These are phyloP conservation scores for Tylopilus sp. DNA, from an alignment of 768 basidiomycete species.

Conservation along the genomic window DNA sequence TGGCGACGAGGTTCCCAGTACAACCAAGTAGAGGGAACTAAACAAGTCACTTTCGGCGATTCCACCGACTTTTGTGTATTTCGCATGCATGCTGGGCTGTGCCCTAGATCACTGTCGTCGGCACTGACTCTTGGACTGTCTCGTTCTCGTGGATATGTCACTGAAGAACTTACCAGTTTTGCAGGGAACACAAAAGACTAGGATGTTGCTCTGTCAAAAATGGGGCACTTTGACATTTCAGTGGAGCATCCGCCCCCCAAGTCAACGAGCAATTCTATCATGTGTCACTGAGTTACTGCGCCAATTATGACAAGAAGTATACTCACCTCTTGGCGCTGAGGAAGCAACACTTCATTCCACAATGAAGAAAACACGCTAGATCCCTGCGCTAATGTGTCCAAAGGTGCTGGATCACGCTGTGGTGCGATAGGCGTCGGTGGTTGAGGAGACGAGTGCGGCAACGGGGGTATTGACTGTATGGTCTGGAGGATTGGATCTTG, in stretches of 20 bases:
- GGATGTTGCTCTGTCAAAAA: constrained; percentile 70
- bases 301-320: not conserved
- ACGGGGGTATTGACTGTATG: constrained; percentile 31
- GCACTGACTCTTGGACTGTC: not conserved
- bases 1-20: constrained; percentile 65
- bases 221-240: constrained; percentile 41
- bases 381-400: not conserved
- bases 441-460: not conserved
- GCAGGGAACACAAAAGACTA: constrained; percentile 50
- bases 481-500: constrained; percentile 76
- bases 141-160: not conserved
- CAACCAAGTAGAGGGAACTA: constrained; percentile 48
- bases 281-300: constrained; percentile 2
- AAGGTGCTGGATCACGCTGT: not conserved
- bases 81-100: constrained; percentile 42
- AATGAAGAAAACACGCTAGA: constrained; percentile 1
- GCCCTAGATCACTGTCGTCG: constrained; percentile 38
- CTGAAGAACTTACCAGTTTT: constrained; percentile 49
- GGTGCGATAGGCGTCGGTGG: not conserved
- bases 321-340: constrained; percentile 12
- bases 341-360: constrained; percentile 19
- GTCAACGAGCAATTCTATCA: constrained; percentile 49
- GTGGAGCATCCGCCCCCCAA: constrained; percentile 52
- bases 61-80: constrained; percentile 38
- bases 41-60: constrained; percentile 48